Evolutionary conservation across 1,284 basidiomycete genomes (phyloP).

Genomic region (Marasmius oreades): DNA sequence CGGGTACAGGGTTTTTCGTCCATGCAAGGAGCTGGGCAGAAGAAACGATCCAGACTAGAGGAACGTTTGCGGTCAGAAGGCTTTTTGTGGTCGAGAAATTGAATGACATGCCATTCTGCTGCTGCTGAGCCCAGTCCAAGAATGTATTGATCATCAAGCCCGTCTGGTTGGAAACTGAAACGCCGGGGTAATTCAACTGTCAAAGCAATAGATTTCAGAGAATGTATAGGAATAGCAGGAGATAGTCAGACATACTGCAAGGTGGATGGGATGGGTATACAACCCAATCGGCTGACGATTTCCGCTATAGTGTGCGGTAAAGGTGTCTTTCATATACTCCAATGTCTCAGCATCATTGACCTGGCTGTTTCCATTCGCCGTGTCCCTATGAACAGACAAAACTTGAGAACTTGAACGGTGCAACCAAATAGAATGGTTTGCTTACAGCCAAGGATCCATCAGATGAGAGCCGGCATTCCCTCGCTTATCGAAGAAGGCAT

Average conservation of each 20-base stretch:
- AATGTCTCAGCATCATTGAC: conserved; percentile 62
- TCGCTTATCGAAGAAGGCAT: conserved; percentile 67
- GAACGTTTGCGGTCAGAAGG: too few relatives aligned
- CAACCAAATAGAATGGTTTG: conserved; percentile 15
- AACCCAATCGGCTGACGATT: conserved; percentile 80
- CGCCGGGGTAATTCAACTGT: conserved; percentile 55
- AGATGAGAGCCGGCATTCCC: conserved; percentile 58
- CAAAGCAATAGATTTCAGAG: conserved; percentile 5
- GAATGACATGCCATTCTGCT: conserved; percentile 52
- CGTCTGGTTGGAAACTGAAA: conserved; percentile 43
- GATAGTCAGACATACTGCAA: conserved; percentile 44
- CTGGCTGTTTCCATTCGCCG: conserved; percentile 45
- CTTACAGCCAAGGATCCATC: conserved; percentile 84
- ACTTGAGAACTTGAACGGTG: background rate
- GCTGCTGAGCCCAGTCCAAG: conserved; percentile 78
- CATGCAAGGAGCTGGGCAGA: conserved; percentile 73
- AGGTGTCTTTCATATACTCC: conserved; percentile 73
- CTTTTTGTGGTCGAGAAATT: too few relatives aligned
- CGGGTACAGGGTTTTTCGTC: conserved; percentile 68
- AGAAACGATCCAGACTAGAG: conserved; percentile 74
- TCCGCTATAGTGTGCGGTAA: conserved; percentile 68
- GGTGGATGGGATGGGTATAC: conserved; percentile 81
- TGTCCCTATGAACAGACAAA: conserved; percentile 35
- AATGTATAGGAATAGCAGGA: background rate
- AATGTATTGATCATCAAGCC: conserved; percentile 76